phyloP scores from a whole-genome alignment of 2,329 filamentous ascomycete genomes.

The Gyromitra esculenta region DNA sequence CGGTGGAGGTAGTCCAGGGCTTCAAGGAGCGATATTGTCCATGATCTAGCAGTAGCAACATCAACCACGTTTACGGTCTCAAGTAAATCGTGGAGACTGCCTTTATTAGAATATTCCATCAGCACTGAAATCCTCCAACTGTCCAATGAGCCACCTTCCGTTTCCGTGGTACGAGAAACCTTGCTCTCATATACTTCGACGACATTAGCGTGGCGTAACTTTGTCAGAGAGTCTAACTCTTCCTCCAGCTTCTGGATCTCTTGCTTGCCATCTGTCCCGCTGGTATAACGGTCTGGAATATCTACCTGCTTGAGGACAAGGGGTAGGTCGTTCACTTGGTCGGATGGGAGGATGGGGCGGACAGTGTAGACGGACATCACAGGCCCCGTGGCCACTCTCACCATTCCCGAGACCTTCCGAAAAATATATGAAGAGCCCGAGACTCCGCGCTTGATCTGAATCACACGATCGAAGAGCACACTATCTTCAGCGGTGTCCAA shows the following conservation, averaged over 20 bases:
- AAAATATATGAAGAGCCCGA: constrained; percentile 69
- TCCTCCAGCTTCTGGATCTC: constrained; percentile 79
- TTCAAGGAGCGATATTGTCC: constrained; percentile 91
- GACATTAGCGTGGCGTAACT: constrained; percentile 78
- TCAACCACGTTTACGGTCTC: constrained; percentile 79
- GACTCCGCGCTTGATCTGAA: constrained; percentile 67
- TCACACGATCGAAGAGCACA: constrained; percentile 74
- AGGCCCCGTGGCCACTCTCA: constrained; percentile 72
- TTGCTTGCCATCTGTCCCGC: constrained; percentile 69
- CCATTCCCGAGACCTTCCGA: constrained; percentile 75
- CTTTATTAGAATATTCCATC: constrained; percentile 80
- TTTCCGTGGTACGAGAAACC: constrained; percentile 67
- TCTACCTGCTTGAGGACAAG: constrained; percentile 78
- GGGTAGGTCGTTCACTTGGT: constrained; percentile 68
- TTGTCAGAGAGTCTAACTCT: constrained; percentile 78
- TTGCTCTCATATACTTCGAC: constrained; percentile 84
- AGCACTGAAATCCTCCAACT: constrained; percentile 79
- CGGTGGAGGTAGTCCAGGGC: constrained; percentile 87
- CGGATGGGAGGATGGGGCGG: constrained; percentile 70
- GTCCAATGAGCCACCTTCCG: constrained; percentile 60
- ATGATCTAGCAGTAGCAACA: constrained; percentile 80
- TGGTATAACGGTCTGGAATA: constrained; percentile 65
- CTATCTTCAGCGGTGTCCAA: constrained; percentile 59
- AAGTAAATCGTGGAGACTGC: constrained; percentile 82
- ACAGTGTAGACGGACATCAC: constrained; percentile 77